A percentile compares a stretch with the other conserved stretches of the same genome.
phyloP scores from a whole-genome alignment of 208 protist species.

The Trypanosoma brucei region DNA sequence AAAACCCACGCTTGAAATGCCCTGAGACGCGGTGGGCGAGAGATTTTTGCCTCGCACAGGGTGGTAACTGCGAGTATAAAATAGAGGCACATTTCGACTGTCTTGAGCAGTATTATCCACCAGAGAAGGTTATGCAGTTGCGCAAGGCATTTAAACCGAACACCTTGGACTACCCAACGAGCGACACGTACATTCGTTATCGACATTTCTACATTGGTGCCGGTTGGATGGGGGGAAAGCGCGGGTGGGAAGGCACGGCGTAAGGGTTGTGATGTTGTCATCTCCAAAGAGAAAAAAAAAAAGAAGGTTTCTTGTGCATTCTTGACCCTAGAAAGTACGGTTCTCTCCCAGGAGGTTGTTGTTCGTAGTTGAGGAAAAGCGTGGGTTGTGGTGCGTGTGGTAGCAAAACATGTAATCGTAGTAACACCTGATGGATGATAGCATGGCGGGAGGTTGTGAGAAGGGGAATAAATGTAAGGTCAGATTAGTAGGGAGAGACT shows the following conservation, averaged over 20 bases:
- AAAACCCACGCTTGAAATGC: slow-evolving; percentile 73
- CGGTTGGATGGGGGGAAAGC: slow-evolving; percentile 63
- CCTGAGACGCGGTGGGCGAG: slow-evolving; percentile 80
- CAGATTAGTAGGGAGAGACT: too few species aligned
- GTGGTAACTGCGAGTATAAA: slow-evolving; percentile 87
- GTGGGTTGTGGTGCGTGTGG: too few species aligned
- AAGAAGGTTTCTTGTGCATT: neutral
- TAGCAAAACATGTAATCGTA: too few species aligned
- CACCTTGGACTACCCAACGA: slow-evolving; percentile 81
- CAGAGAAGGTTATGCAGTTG: slow-evolving; percentile 74
- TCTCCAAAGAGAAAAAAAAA: neutral
- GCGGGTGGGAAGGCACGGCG: slow-evolving; percentile 65
- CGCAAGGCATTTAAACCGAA: slow-evolving; percentile 82
- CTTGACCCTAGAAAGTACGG: too few species aligned
- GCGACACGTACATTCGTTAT: slow-evolving; percentile 83
- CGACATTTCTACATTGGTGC: slow-evolving; percentile 74
- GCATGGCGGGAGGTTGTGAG: too few species aligned
- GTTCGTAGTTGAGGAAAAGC: too few species aligned
- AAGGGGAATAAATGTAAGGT: too few species aligned
- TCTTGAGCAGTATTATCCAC: slow-evolving; percentile 78
- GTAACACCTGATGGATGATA: too few species aligned
- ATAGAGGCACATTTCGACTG: slow-evolving; percentile 91
- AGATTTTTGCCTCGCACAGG: slow-evolving; percentile 80
- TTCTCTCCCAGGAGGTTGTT: too few species aligned
- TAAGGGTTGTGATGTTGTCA: slow-evolving; percentile 17